Base-by-base conservation (phyloP, 164 flowering plant species). In the Brasenia schreberi region DNA sequence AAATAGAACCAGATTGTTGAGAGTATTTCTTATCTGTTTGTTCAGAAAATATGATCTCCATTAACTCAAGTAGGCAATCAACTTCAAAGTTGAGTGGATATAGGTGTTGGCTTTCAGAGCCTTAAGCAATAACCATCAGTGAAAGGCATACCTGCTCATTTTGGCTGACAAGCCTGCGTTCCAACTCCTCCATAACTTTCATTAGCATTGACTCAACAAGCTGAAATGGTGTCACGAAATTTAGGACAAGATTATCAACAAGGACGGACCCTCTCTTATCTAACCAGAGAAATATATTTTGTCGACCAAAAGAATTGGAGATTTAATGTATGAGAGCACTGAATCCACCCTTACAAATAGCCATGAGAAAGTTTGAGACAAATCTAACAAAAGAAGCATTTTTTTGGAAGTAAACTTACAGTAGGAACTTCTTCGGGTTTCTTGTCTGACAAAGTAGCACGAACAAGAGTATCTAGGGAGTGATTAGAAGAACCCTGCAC, bases 371-470 rank as follows among this genome's bases (percentile, higher is more conserved):
- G 12, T 49, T 9, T 49, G 10, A 9, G 16, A 49, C 56, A 9
- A 49, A 49, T 14, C 56, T 49, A 49, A 49, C 16, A 49, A 49
- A 49, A 9, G 56, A 49, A 49, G 0, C 56, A 49, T 14, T 9
- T 9, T 9, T 9, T 9, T 14, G 16, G 56, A 66, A 67, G 52
- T 59, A 39, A 63, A 5, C 92, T 73, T 83, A 95, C 99, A 71
- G 43, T 77, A 61, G 96, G 96, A 69, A 92, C 82, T 79, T 95
- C 99, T 68, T 95, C 97, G 64, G 97, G 91, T 78, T 82, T 92
- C 81, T 82, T 92, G 74, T 92, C 92, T 59, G 75, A 71, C 58
- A 95, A 78, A 70, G 82, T 67, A 39, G 94, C 82, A 53, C 85
- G 92, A 60, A 92, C 84, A 68, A 95, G 98, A 69, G 62, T 74